Evolutionary conservation across 441 rosid genomes (phyloP).

Genomic region (Hura crepitans): DNA sequence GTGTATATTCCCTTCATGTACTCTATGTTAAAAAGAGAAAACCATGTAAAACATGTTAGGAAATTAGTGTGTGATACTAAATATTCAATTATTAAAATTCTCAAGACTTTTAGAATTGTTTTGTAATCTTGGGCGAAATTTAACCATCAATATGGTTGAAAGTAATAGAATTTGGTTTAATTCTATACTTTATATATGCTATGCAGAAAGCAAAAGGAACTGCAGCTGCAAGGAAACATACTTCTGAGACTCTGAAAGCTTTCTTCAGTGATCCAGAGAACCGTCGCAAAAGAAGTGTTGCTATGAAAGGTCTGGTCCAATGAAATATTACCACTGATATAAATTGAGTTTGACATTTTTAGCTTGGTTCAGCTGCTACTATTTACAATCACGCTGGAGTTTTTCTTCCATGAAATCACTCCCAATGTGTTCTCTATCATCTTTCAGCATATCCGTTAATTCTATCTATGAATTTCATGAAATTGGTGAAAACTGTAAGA

Average conservation of each 20-base stretch:
- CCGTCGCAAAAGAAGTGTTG: conserved; percentile 71
- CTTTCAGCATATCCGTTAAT: background rate
- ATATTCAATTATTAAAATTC: background rate
- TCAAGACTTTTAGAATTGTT: background rate
- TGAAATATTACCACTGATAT: background rate
- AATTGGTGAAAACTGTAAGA: background rate
- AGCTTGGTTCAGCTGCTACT: background rate
- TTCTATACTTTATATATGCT: background rate
- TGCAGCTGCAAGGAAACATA: conserved; percentile 71
- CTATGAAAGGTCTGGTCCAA: conserved; percentile 70
- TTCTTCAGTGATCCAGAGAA: conserved; percentile 79
- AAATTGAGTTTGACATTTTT: background rate
- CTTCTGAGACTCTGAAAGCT: conserved; percentile 71
- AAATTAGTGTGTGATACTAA: background rate
- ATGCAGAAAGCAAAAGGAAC: conserved; percentile 83
- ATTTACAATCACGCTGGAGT: background rate
- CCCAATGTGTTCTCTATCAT: background rate
- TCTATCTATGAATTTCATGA: background rate
- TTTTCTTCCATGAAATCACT: background rate
- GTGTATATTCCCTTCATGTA: background rate
- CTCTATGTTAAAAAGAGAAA: background rate
- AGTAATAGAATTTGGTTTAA: background rate
- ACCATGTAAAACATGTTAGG: background rate
- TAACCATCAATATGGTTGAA: background rate
- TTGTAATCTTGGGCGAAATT: background rate